Evolutionary conservation across 805 yeast genomes (phyloP).

Genomic region (Wickerhamomyces canadensis): DNA sequence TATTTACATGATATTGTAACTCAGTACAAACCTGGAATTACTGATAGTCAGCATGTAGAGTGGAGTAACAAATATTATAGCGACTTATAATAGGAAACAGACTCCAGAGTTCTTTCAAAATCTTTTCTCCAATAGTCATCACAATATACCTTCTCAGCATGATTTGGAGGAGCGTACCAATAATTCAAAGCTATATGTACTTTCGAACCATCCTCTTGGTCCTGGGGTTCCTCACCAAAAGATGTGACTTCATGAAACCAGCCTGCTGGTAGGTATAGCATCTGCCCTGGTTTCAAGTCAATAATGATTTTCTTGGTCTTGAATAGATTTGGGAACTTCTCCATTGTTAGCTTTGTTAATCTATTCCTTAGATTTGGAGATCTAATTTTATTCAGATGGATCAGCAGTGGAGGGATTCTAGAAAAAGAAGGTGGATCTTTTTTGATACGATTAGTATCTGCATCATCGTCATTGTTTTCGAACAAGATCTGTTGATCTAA

Average conservation of each 20-base stretch:
- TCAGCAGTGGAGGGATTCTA: conserved; percentile 52
- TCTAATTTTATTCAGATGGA: conserved; percentile 52
- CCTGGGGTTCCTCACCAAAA: conserved; percentile 43
- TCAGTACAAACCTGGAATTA: too few relatives aligned
- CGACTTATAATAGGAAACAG: too few relatives aligned
- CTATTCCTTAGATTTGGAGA: conserved; percentile 22
- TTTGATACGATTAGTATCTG: too few relatives aligned
- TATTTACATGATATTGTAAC: too few relatives aligned
- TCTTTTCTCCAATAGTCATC: conserved; percentile 53
- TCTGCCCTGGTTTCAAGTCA: conserved; percentile 53
- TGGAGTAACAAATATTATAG: too few relatives aligned
- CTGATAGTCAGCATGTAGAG: too few relatives aligned
- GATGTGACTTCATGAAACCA: conserved; percentile 83
- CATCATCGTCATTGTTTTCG: too few relatives aligned
- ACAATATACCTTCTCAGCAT: conserved; percentile 32
- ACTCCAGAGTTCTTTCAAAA: conserved; percentile 36
- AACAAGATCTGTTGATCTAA: conserved; percentile 14
- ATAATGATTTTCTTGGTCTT: conserved; percentile 38
- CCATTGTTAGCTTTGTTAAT: conserved; percentile 32
- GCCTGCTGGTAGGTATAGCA: conserved; percentile 69
- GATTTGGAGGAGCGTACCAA: conserved; percentile 67
- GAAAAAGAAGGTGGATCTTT: conserved; percentile 69
- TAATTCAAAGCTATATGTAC: conserved; percentile 64
- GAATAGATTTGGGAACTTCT: conserved; percentile 44
- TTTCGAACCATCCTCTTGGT: conserved; percentile 12